phyloP scores from a whole-genome alignment of 192 early-diverging fungal species.

The Phycomyces nitens region DNA sequence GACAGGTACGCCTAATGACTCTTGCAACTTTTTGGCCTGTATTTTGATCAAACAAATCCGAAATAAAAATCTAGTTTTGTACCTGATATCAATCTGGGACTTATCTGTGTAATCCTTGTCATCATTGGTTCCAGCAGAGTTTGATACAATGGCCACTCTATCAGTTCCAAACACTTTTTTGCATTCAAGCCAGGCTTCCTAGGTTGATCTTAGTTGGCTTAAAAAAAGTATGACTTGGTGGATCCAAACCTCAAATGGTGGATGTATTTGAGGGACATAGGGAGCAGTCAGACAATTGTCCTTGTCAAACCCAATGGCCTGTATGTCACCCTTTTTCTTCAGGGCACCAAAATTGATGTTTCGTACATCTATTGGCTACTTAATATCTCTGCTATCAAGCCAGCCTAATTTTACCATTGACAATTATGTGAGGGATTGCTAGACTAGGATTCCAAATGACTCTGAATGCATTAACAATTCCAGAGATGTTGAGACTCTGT shows the following conservation, averaged over 20 bases:
- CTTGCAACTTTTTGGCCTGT: slow-evolving; percentile 43
- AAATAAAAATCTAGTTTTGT: neutral
- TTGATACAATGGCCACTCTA: slow-evolving; percentile 81
- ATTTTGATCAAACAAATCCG: slow-evolving; percentile 1
- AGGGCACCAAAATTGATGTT: slow-evolving; percentile 61
- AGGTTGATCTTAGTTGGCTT: slow-evolving; percentile 1
- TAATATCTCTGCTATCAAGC: no score
- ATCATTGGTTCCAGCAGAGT: slow-evolving; percentile 84
- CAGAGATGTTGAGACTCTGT: slow-evolving; percentile 76
- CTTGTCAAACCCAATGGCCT: slow-evolving; percentile 89
- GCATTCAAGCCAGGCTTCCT: slow-evolving; percentile 67
- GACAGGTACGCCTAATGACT: slow-evolving; percentile 54
- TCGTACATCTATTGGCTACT: slow-evolving; percentile 57
- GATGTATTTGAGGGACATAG: slow-evolving; percentile 66
- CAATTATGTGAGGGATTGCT: slow-evolving; percentile 71
- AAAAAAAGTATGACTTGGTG: no score
- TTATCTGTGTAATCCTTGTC: slow-evolving; percentile 54
- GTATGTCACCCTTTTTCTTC: slow-evolving; percentile 52
- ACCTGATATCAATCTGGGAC: neutral
- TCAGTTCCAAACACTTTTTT: slow-evolving; percentile 54
- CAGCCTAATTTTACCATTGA: slow-evolving; percentile 46
- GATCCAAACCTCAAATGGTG: slow-evolving; percentile 67
- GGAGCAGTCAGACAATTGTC: slow-evolving; percentile 94
- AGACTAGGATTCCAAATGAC: slow-evolving; percentile 63
- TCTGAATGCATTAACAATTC: slow-evolving; percentile 49